These are phyloP conservation scores for Kodamaea suecica DNA, from an alignment of 1,139 yeast genomes.

Conservation along the genomic window DNA sequence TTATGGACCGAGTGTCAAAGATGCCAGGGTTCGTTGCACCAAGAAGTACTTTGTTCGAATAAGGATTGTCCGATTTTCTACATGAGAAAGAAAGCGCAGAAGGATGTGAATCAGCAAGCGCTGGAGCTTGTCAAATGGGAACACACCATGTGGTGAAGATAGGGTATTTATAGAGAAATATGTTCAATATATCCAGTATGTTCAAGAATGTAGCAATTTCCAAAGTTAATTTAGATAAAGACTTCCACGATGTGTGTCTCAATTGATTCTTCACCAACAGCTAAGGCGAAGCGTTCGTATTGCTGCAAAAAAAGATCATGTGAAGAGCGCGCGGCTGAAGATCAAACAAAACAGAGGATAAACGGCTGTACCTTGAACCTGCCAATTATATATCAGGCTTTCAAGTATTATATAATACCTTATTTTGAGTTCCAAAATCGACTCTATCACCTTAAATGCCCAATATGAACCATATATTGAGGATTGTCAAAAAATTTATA, in stretches of 20 bases:
- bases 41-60: slow-evolving; percentile 91
- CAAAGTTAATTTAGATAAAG: too few relatives aligned
- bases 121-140: slow-evolving; percentile 74
- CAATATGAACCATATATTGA: neutral
- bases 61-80: slow-evolving; percentile 97
- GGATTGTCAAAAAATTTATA: neutral
- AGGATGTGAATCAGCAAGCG: slow-evolving; percentile 71
- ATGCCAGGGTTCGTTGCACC: slow-evolving; percentile 94
- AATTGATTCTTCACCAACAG: too few relatives aligned
- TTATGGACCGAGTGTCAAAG: slow-evolving; percentile 98
- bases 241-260: neutral
- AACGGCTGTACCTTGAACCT: too few relatives aligned
- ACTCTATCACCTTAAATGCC: neutral
- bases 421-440: neutral
- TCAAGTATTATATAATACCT: too few relatives aligned
- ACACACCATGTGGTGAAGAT: slow-evolving; percentile 53
- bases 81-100: slow-evolving; percentile 94
- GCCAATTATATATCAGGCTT: too few relatives aligned
- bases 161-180: neutral
- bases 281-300: too few relatives aligned
- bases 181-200: too few relatives aligned
- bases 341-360: too few relatives aligned
- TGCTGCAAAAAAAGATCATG: neutral
- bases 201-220: too few relatives aligned
- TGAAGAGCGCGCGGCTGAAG: neutral